phyloP scores from a whole-genome alignment of 2,329 filamentous ascomycete species.

The Cladorrhinum sp. region DNA sequence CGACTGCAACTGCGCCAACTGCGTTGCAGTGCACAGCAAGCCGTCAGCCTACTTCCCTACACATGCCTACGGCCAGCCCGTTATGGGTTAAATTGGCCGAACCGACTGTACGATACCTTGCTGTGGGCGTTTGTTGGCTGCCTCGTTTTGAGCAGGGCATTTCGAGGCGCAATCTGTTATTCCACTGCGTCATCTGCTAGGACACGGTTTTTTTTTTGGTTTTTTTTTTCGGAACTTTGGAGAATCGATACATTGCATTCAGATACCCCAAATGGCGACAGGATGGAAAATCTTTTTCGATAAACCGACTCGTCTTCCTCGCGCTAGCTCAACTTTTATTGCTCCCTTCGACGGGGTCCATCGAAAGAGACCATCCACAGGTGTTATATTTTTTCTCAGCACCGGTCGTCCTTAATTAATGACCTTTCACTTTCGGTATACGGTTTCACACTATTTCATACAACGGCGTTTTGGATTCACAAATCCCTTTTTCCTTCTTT shows the following conservation, averaged over 20 bases:
- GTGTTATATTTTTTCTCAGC: constrained; percentile 2
- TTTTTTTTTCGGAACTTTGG: constrained; percentile 22
- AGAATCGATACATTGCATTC: constrained; percentile 30
- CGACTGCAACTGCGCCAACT: constrained; percentile 50
- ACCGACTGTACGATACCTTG: constrained; percentile 15
- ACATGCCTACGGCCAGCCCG: constrained; percentile 51
- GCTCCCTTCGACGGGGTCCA: background rate
- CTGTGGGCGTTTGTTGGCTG: constrained; percentile 20
- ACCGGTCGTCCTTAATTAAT: constrained; percentile 25
- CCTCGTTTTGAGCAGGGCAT: constrained; percentile 15
- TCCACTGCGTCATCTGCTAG: constrained; percentile 23
- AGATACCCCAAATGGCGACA: constrained; percentile 29
- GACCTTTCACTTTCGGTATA: constrained; percentile 29
- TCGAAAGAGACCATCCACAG: background rate
- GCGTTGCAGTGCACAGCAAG: constrained; percentile 43
- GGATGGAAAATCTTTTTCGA: constrained; percentile 8
- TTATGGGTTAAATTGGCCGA: constrained; percentile 46
- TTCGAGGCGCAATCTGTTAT: constrained; percentile 15
- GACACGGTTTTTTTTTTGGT: constrained; percentile 17
- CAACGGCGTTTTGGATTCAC: constrained; percentile 30
- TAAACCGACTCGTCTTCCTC: background rate
- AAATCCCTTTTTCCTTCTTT: constrained; percentile 1
- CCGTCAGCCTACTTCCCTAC: constrained; percentile 46
- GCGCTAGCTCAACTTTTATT: background rate
- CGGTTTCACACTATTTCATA: constrained; percentile 27